A percentile compares a stretch with the other conserved stretches of the same genome.
phyloP scores from a whole-genome alignment of 179 eudicot genomes.

The Patellifolia procumbens region DNA sequence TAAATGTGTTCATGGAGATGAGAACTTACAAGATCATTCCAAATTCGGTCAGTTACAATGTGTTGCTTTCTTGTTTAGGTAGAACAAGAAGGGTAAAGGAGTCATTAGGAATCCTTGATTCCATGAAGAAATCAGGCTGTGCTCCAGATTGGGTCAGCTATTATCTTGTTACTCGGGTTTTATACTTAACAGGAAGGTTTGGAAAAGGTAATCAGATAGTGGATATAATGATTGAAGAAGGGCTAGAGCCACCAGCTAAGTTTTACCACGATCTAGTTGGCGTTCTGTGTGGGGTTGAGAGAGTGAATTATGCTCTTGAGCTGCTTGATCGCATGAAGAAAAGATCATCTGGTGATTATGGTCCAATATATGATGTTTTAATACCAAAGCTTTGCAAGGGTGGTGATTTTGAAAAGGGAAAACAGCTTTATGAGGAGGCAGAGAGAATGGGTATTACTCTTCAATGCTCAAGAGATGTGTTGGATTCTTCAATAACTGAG shows the following conservation, averaged over 20 bases:
- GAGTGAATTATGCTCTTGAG: too few species aligned
- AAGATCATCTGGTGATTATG: too few species aligned
- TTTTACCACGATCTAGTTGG: too few species aligned
- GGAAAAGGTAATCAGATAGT: slow-evolving; percentile 65
- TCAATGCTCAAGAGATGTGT: slow-evolving; percentile 46
- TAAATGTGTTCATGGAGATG: slow-evolving; percentile 69
- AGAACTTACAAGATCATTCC: slow-evolving; percentile 50
- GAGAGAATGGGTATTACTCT: slow-evolving; percentile 44
- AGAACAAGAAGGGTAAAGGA: slow-evolving; percentile 60
- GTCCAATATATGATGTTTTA: slow-evolving; percentile 58
- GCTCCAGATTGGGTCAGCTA: slow-evolving; percentile 59
- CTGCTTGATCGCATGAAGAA: too few species aligned
- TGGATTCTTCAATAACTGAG: too few species aligned
- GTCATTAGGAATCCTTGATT: slow-evolving; percentile 42
- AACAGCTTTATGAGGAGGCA: slow-evolving; percentile 64
- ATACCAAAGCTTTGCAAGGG: slow-evolving; percentile 60
- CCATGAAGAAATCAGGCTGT: slow-evolving; percentile 52
- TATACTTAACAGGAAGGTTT: slow-evolving; percentile 60
- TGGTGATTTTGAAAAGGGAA: slow-evolving; percentile 57
- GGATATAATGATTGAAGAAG: slow-evolving; percentile 50
- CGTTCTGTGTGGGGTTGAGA: too few species aligned
- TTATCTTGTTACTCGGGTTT: slow-evolving; percentile 54
- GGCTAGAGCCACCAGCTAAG: slow-evolving; percentile 47
- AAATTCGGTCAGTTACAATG: slow-evolving; percentile 52
- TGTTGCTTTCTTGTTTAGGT: slow-evolving; percentile 56